These are phyloP conservation scores for Mortierella sp. DNA, from an alignment of 371 early-diverging fungal species.

Conservation along the genomic window DNA sequence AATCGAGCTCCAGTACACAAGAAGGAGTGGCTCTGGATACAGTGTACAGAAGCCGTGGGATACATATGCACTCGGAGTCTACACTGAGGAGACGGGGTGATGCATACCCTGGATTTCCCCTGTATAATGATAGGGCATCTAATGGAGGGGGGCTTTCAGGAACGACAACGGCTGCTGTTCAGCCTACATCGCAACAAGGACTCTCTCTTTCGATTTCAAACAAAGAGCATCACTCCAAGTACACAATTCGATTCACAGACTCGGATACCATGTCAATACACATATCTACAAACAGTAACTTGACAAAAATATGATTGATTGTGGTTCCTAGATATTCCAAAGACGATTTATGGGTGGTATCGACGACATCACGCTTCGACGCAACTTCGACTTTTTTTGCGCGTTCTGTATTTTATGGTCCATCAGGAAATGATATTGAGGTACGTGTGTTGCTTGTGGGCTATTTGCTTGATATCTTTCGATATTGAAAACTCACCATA, in stretches of 20 bases:
- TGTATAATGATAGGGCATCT: conserved; percentile 17
- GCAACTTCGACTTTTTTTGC: conserved; percentile 66
- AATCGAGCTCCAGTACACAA: conserved; percentile 2
- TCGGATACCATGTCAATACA: not conserved
- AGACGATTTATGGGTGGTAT: conserved; percentile 81
- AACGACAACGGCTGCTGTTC: not conserved
- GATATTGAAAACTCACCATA: not conserved
- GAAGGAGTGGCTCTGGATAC: conserved; percentile 28
- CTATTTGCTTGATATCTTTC: not conserved
- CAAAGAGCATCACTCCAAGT: conserved; percentile 68
- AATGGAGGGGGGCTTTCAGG: conserved; percentile 5
- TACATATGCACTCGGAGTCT: conserved; percentile 37
- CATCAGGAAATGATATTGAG: conserved; percentile 66
- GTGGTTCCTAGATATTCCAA: conserved; percentile 25
- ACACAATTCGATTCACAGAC: not conserved
- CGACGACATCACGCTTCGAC: conserved; percentile 62
- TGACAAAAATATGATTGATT: not conserved
- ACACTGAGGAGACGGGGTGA: conserved; percentile 38
- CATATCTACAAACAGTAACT: not conserved
- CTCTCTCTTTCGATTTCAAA: conserved; percentile 46
- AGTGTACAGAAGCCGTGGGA: conserved; percentile 36
- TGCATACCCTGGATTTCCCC: conserved; percentile 42
- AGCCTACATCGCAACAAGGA: conserved; percentile 22
- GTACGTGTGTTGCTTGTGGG: conserved; percentile 23
- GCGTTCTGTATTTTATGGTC: conserved; percentile 71